These are phyloP conservation scores for Dipteronia dyeriana DNA, from an alignment of 345 rosid genomes.

Conservation along the genomic window DNA sequence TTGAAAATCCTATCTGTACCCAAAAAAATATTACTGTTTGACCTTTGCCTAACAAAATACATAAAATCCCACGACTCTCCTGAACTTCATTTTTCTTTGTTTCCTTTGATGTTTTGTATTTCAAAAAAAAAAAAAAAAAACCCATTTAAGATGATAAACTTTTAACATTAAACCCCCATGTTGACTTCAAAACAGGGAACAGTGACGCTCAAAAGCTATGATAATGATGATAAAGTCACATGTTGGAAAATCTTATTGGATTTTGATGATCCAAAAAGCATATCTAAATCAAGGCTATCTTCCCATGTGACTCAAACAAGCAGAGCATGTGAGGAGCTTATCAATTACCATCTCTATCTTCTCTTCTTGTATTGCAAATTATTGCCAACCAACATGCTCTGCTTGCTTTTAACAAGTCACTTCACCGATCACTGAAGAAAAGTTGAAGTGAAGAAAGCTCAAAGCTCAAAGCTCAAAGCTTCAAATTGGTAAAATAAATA, in stretches of 20 bases:
- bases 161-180: too few relatives aligned
- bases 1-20: too few relatives aligned
- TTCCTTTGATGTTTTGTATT: too few relatives aligned
- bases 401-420: neutral
- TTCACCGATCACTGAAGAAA: neutral
- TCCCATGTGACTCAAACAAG: constrained; percentile 1
- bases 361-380: neutral
- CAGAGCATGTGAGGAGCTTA: neutral
- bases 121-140: too few relatives aligned
- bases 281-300: neutral
- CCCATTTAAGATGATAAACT: too few relatives aligned
- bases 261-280: neutral
- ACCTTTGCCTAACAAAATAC: too few relatives aligned
- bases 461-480: too few relatives aligned
- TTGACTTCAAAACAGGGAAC: too few relatives aligned
- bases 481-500: neutral
- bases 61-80: too few relatives aligned
- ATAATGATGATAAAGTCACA: neutral
- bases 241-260: neutral
- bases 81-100: too few relatives aligned
- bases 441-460: neutral
- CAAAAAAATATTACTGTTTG: too few relatives aligned
- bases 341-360: neutral
- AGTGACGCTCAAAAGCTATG: too few relatives aligned
- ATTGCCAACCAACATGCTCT: constrained; percentile 2